phyloP scores from a whole-genome alignment of 768 basidiomycete genomes.

The Hericium coralloides region DNA sequence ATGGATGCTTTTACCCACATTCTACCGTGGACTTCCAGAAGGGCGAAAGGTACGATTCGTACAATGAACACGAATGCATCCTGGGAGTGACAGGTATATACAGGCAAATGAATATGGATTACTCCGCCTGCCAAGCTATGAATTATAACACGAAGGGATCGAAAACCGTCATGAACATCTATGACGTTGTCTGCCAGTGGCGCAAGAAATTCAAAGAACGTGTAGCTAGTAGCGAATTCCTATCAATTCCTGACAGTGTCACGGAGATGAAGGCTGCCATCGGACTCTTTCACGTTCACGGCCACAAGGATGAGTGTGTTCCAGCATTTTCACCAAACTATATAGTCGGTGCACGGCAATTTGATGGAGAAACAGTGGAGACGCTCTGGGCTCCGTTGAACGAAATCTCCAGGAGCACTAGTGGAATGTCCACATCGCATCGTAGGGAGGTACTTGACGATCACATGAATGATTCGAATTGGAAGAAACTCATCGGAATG shows the following conservation, averaged over 20 bases:
- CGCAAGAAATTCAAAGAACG: background rate
- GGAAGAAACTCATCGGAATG: constrained; percentile 22
- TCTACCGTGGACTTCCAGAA: background rate
- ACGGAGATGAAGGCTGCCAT: constrained; percentile 8
- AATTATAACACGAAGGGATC: background rate
- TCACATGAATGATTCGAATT: constrained; percentile 26
- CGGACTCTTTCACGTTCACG: constrained; percentile 24
- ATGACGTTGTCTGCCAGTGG: constrained; percentile 15
- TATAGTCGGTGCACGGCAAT: constrained; percentile 20
- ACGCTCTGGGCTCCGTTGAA: constrained; percentile 25
- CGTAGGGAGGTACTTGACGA: constrained; percentile 21
- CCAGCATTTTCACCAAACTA: constrained; percentile 18
- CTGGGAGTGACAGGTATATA: background rate
- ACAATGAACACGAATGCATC: no score
- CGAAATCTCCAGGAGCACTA: constrained; percentile 15
- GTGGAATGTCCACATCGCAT: constrained; percentile 13
- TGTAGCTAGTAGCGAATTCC: background rate
- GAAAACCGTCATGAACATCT: background rate
- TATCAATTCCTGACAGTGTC: background rate
- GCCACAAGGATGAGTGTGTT: constrained; percentile 19
- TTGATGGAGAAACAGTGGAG: constrained; percentile 28
- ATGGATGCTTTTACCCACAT: background rate
- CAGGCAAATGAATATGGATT: constrained; percentile 17
- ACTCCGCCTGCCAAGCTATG: constrained; percentile 17
- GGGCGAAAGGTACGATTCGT: background rate